Percentiles rank a stretch among this genome's conserved stretches.
Evolutionary conservation across 2,329 filamentous ascomycete species (phyloP).

Genomic region (Fusarium irregulare): DNA sequence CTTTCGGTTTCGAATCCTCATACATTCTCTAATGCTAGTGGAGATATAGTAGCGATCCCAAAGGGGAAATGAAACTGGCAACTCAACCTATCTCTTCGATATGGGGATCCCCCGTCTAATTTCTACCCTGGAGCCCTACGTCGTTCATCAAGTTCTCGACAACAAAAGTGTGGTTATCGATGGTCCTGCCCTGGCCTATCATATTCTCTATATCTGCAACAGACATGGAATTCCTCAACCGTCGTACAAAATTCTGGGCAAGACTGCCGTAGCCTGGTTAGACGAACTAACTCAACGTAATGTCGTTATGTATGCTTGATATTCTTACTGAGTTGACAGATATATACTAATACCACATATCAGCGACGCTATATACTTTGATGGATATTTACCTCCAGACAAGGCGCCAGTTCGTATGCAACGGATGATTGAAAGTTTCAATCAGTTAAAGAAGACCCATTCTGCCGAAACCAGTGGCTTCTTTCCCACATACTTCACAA

Average conservation of each 20-base stretch:
- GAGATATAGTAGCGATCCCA: neutral
- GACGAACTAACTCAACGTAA: constrained; percentile 65
- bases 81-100: neutral
- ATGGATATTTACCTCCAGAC: constrained; percentile 77
- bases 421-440: constrained; percentile 69
- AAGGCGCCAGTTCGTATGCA: constrained; percentile 73
- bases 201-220: constrained; percentile 70
- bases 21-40: neutral
- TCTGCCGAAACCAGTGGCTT: constrained; percentile 48
- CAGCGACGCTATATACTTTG: constrained; percentile 79
- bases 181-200: constrained; percentile 81
- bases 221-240: constrained; percentile 65
- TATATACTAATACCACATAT: constrained; percentile 2
- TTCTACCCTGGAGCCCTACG: constrained; percentile 64
- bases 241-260: constrained; percentile 72
- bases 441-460: constrained; percentile 63
- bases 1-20: neutral
- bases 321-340: neutral
- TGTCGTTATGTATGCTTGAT: constrained; percentile 68
- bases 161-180: constrained; percentile 70
- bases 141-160: constrained; percentile 56
- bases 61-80: neutral
- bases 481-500: constrained; percentile 36
- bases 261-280: constrained; percentile 71
- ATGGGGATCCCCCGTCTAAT: constrained; percentile 73